A percentile compares a stretch with the other conserved stretches of the same genome.
These are phyloP conservation scores for thale cress (Arabidopsis thaliana) DNA, from an alignment of 345 rosid species.

Conservation along the genomic window TAIR10.1 NC_003074.8:6542501-6543000, in stretches of 20 bases:
- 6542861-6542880: background rate
- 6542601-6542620: conserved; percentile 21
- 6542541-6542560: conserved; percentile 3
- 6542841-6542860: background rate
- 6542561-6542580: background rate
- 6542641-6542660: conserved; percentile 13
- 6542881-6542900: conserved; percentile 4
- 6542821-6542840: conserved; percentile 14
- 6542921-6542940: conserved; percentile 6
- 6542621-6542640: conserved; percentile 27
- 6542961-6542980: background rate
- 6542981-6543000: background rate
- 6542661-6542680: conserved; percentile 30
- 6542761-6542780: conserved; percentile 2
- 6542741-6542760: conserved; percentile 37
- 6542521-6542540: conserved; percentile 16
- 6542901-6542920: background rate
- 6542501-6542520: background rate
- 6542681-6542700: conserved; percentile 26
- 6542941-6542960: conserved; percentile 22
- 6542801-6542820: conserved; percentile 1
- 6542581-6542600: background rate
- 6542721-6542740: conserved; percentile 33
- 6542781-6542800: conserved; percentile 24
- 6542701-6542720: conserved; percentile 37